Conservation (phyloP, 805 yeast species). For the Saccharomycopsis sp. region DNA sequence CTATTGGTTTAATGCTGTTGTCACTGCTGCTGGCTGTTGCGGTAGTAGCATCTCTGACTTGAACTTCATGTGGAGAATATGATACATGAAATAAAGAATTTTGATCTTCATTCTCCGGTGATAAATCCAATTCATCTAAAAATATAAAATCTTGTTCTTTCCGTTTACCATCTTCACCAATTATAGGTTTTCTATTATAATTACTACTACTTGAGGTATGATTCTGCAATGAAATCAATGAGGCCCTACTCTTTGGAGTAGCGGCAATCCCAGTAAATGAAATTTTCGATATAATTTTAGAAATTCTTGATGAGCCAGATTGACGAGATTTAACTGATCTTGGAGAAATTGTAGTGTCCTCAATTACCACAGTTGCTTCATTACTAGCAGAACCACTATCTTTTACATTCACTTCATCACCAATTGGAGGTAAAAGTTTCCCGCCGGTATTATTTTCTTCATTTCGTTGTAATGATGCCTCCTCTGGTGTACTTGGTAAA, state of each 20-base stretch:
- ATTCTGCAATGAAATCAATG: constrained; percentile 2
- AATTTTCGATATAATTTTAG: constrained; percentile 13
- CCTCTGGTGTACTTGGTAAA: constrained; percentile 6
- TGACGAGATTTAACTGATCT: constrained; percentile 3
- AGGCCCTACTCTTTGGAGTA: constrained; percentile 8
- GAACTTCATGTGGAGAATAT: too few relatives aligned
- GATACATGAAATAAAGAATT: too few relatives aligned
- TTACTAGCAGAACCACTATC: background rate
- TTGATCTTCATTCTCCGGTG: background rate
- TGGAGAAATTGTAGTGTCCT: background rate
- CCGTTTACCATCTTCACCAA: background rate
- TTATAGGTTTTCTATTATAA: background rate
- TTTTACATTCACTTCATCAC: constrained; percentile 12
- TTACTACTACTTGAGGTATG: too few relatives aligned
- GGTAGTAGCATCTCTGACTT: too few relatives aligned
- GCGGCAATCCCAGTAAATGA: constrained; percentile 10
- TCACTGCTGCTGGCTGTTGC: too few relatives aligned
- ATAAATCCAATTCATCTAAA: background rate
- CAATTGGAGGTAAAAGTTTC: constrained; percentile 15
- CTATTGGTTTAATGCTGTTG: too few relatives aligned
- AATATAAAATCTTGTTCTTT: background rate
- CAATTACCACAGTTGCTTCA: background rate
- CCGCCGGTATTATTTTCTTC: background rate
- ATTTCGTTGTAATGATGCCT: background rate
- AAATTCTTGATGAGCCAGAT: constrained; percentile 6